These are phyloP conservation scores for Periconia sp. DNA, from an alignment of 2,329 filamentous ascomycete species.

Conservation along the genomic window DNA sequence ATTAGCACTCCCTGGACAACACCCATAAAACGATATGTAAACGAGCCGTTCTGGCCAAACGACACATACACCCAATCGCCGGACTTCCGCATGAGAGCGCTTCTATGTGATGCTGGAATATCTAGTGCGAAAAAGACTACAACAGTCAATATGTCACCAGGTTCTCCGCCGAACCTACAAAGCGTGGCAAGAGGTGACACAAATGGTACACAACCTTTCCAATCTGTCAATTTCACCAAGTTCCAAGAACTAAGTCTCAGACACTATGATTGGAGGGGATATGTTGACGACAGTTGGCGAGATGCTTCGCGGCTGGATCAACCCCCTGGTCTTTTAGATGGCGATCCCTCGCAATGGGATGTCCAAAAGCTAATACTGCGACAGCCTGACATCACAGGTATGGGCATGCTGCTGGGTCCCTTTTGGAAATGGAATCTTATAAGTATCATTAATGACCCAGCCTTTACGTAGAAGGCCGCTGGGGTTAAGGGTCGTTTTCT, in stretches of 20 bases:
- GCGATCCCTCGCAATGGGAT: too few relatives aligned
- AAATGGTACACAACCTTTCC: too few relatives aligned
- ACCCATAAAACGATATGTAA: neutral
- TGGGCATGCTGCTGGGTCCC: conserved; percentile 13
- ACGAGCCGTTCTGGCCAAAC: neutral
- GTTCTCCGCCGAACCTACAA: neutral
- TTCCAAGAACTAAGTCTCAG: neutral
- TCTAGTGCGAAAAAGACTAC: neutral
- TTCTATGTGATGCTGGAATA: conserved; percentile 3
- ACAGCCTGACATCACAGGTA: conserved; percentile 7
- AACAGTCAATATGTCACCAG: neutral
- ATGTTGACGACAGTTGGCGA: neutral
- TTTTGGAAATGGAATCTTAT: conserved; percentile 12
- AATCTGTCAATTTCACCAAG: neutral
- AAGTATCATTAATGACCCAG: too few relatives aligned
- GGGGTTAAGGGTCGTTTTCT: conserved; percentile 22
- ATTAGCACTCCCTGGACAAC: conserved; percentile 20
- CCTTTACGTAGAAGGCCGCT: too few relatives aligned
- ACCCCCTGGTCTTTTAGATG: too few relatives aligned
- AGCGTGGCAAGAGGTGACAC: too few relatives aligned
- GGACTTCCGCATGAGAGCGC: conserved; percentile 14
- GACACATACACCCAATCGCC: conserved; percentile 13
- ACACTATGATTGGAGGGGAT: neutral
- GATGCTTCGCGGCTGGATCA: neutral
- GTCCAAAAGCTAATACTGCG: neutral